phyloP scores from a whole-genome alignment of 495 filamentous ascomycete genomes.

The Aspergillus diversus region DNA sequence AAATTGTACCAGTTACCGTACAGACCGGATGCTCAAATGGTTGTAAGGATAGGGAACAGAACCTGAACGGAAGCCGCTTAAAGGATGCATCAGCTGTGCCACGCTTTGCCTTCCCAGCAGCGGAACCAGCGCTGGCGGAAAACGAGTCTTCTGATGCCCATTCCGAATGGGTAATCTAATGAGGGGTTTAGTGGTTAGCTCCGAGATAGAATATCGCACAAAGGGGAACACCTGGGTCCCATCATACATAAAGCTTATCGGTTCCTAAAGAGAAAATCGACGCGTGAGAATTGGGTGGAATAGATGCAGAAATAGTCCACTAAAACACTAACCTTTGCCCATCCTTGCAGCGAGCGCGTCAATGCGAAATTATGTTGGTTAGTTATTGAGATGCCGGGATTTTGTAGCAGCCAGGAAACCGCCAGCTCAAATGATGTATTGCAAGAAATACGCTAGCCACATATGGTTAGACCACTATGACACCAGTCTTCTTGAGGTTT shows the following conservation, averaged over 20 bases:
- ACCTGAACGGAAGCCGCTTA: conserved; percentile 94
- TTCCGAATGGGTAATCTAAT: conserved; percentile 87
- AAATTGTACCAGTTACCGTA: conserved; percentile 75
- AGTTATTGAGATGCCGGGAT: too few species aligned
- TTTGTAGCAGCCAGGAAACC: too few species aligned
- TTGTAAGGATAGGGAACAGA: conserved; percentile 93
- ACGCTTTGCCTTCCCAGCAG: conserved; percentile 52
- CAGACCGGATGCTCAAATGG: conserved; percentile 88
- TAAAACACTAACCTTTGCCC: conserved; percentile 57
- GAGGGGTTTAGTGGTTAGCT: conserved; percentile 14
- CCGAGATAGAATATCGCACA: conserved; percentile 1
- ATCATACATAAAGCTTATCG: conserved; percentile 75
- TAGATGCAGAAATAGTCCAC: neutral
- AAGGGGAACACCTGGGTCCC: conserved; percentile 7
- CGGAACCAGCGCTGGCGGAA: conserved; percentile 73
- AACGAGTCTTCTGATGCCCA: conserved; percentile 91
- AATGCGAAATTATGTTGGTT: neutral
- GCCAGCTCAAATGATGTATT: too few species aligned
- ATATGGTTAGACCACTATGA: too few species aligned
- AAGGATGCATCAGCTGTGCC: conserved; percentile 67
- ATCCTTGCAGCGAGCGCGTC: conserved; percentile 38
- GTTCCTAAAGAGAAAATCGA: conserved; percentile 47
- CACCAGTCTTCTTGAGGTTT: too few species aligned
- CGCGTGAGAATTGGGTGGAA: conserved; percentile 18
- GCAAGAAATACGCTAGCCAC: too few species aligned